These are phyloP conservation scores for Penicillium nucicola DNA, from an alignment of 495 filamentous ascomycete species.

Conservation along the genomic window DNA sequence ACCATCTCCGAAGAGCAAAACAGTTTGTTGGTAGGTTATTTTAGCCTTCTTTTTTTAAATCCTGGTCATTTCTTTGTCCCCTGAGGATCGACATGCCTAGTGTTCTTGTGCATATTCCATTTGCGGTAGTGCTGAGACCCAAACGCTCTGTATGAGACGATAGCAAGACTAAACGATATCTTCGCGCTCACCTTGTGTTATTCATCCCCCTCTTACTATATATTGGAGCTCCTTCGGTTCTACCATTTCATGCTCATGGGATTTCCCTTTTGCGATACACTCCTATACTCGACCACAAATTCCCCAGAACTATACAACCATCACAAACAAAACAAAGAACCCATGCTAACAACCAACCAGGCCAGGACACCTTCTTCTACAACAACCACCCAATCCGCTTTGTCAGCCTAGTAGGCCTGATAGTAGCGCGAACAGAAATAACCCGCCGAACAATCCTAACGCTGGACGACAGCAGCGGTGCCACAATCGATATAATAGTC, in stretches of 20 bases:
- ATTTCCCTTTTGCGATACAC: neutral
- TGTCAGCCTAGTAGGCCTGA: constrained; percentile 68
- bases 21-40: constrained; percentile 63
- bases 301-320: neutral
- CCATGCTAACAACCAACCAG: constrained; percentile 32
- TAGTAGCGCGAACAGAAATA: constrained; percentile 73
- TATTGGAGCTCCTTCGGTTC: neutral
- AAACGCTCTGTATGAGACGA: neutral
- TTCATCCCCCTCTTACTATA: neutral
- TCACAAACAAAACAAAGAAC: neutral
- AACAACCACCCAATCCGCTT: constrained; percentile 88
- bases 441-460: constrained; percentile 59
- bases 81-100: neutral
- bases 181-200: neutral
- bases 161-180: constrained; percentile 1
- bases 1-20: constrained; percentile 48
- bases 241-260: too few relatives aligned
- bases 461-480: constrained; percentile 84
- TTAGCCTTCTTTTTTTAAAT: neutral
- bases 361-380: constrained; percentile 72
- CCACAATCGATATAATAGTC: constrained; percentile 60
- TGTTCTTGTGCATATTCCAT: neutral
- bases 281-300: neutral
- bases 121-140: neutral
- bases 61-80: neutral